These are phyloP conservation scores for Nyctanthes arbortristis DNA, from an alignment of 257 asterid species.

Conservation along the genomic window DNA sequence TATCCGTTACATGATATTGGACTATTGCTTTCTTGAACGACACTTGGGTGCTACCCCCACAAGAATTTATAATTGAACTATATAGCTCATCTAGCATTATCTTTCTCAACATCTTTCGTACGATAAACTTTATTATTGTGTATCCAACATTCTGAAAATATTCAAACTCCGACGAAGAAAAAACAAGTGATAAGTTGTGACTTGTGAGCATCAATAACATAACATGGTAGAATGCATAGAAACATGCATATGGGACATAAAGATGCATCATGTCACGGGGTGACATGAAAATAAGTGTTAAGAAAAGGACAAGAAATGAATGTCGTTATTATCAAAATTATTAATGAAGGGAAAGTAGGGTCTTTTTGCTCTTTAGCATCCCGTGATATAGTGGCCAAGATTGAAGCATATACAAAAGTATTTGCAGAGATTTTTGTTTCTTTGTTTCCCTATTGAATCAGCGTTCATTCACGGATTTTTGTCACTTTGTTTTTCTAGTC, in stretches of 20 bases:
- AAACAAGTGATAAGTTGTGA: too few relatives aligned
- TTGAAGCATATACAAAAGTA: not conserved
- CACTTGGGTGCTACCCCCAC: too few relatives aligned
- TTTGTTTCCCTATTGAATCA: conserved; percentile 17
- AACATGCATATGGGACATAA: not conserved
- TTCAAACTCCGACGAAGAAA: too few relatives aligned
- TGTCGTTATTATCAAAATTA: conserved; percentile 1
- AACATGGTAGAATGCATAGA: not conserved
- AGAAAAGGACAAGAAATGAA: not conserved
- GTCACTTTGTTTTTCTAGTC: not conserved
- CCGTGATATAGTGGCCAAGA: conserved; percentile 1
- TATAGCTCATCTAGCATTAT: too few relatives aligned
- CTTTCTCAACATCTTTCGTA: too few relatives aligned
- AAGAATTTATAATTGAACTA: too few relatives aligned
- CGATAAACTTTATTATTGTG: too few relatives aligned
- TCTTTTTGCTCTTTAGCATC: conserved; percentile 16
- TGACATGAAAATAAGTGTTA: too few relatives aligned
- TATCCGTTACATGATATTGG: too few relatives aligned
- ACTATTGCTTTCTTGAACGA: too few relatives aligned
- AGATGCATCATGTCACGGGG: conserved; percentile 25
- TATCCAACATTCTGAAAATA: too few relatives aligned
- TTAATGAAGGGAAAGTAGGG: not conserved
- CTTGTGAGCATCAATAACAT: too few relatives aligned
- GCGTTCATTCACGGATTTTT: conserved; percentile 33
- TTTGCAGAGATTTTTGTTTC: conserved; percentile 18